phyloP scores from a whole-genome alignment of 208 protist genomes.

The Cochliopodium minus region DNA sequence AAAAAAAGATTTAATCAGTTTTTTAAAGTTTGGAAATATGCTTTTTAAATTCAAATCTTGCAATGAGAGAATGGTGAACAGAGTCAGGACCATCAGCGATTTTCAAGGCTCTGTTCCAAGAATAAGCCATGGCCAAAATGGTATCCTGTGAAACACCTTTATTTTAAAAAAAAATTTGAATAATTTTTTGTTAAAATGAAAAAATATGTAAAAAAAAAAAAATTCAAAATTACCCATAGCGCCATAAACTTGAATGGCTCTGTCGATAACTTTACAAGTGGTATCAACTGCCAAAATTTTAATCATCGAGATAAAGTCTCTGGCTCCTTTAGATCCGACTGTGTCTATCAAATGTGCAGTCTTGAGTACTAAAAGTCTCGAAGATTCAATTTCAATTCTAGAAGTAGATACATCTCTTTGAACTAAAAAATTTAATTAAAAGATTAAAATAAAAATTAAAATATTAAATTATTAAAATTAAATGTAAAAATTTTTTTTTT shows the following conservation, averaged over 20 bases:
- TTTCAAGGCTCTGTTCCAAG: not conserved
- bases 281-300: not conserved
- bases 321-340: not conserved
- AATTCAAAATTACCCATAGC: no score
- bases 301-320: not conserved
- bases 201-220: no score
- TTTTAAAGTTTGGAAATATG: no score
- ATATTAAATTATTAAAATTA: not conserved
- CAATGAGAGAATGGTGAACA: no score
- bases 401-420: slow-evolving; percentile 34
- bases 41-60: no score
- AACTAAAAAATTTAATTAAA: no score
- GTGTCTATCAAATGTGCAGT: not conserved
- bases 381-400: slow-evolving; percentile 45
- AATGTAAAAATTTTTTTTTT: slow-evolving; percentile 13
- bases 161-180: no score
- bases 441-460: not conserved
- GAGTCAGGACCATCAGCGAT: slow-evolving; percentile 2
- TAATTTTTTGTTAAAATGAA: no score
- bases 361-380: slow-evolving; percentile 26
- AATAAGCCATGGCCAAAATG: no score
- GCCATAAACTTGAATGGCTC: not conserved
- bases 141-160: no score
- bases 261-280: not conserved
- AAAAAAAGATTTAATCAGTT: no score